These are phyloP conservation scores for Volvox reticuliferus DNA, from an alignment of 139 green algal species.

Conservation along the genomic window DNA sequence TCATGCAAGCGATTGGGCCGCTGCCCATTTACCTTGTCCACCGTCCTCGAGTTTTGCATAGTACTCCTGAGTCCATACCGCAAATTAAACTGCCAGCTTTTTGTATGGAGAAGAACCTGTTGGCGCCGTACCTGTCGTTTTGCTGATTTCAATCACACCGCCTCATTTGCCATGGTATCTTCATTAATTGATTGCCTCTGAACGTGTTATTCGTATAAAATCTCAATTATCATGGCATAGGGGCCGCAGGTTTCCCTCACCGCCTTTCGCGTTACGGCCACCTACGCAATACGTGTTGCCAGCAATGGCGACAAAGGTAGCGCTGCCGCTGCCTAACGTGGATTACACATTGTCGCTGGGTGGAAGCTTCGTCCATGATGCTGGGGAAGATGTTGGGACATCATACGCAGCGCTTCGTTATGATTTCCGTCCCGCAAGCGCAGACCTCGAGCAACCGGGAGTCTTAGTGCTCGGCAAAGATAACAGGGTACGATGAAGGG, in stretches of 20 bases:
- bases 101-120: too few relatives aligned
- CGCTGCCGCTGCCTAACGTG: not conserved
- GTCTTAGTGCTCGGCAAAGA: conserved; percentile 34
- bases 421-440: conserved; percentile 33
- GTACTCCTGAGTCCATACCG: too few relatives aligned
- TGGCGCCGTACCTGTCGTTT: too few relatives aligned
- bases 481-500: conserved; percentile 5
- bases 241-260: not conserved
- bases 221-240: too few relatives aligned
- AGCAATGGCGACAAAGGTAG: conserved; percentile 16
- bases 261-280: not conserved
- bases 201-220: too few relatives aligned
- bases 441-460: conserved; percentile 33
- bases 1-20: not conserved
- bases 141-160: too few relatives aligned
- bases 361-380: not conserved
- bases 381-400: not conserved
- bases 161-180: too few relatives aligned
- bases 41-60: too few relatives aligned
- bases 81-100: too few relatives aligned
- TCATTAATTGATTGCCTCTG: too few relatives aligned
- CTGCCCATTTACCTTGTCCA: too few relatives aligned
- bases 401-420: conserved; percentile 20
- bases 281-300: not conserved
- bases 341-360: conserved; percentile 10